Base-by-base conservation (phyloP, 2,329 filamentous ascomycete species). In the Sporothrix euskadiensis region DNA sequence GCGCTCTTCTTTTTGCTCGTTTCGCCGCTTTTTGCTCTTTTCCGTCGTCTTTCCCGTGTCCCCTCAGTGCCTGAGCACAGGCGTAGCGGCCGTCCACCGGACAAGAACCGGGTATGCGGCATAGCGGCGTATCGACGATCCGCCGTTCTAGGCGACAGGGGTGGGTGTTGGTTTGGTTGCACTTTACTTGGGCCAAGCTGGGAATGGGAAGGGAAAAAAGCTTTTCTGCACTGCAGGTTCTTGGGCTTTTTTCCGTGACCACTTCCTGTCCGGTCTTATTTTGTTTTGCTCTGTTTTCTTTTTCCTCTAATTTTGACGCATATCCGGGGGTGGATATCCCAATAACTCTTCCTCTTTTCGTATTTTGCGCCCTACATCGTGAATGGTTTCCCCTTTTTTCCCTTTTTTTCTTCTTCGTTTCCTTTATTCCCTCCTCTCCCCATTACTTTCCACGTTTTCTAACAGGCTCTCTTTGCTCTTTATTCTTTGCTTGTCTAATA, bases 11-110 rank as follows among this genome's bases (percentile, higher is more conserved):
- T 26, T 30, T 22, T 56, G n/a, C 7, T 56, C 26, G n/a, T 56
- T 14, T 56, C 52, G n/a, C 12, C n/a, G 9, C 39, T 35, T 71
- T 66, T 44, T 16, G 77, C 76, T 73, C 80, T 76, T 71, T 68
- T 52, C 26, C 26, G 65, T n/a, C 26, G 19, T 9, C 12, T n/a
- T 35, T n/a, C 10, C n/a, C 30, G 41, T 44, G 12, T 12, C 44
- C 14, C 44, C 44, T 39, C 8, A 47, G 39, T 66, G 10, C 61
- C 61, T 16, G n/a, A 66, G 39, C 61, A 16, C 39, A 66, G 35
- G 61, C 14, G 66, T 68, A 54, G 54, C 26, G 71, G 71, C 71
- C 65, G 65, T 41, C 54, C 16, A 73, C 72, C 72, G 68, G 73
- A 73, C 52, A 57, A 57, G 44, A 74, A 49, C 66, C 71, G 70